Percentiles rank a stretch among this genome's conserved stretches.
These are phyloP conservation scores for Diplodia intermedia DNA, from an alignment of 2,329 filamentous ascomycete genomes.

Conservation along the genomic window DNA sequence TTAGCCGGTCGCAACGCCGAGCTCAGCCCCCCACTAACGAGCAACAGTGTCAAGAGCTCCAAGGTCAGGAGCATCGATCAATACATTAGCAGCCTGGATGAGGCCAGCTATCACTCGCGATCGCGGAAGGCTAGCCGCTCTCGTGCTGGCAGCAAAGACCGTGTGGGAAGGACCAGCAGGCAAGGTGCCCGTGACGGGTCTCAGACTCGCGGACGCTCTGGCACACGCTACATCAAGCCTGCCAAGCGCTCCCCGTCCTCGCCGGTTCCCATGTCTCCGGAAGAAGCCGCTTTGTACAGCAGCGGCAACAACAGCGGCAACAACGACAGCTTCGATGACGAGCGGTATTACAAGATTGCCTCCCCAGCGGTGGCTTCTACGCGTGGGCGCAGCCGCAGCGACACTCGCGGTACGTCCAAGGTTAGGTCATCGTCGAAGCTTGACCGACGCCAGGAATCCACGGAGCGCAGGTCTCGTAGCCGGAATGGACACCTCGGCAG, in stretches of 20 bases:
- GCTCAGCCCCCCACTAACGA: slow-evolving; percentile 55
- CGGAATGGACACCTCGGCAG: slow-evolving; percentile 39
- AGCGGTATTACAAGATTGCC: slow-evolving; percentile 55
- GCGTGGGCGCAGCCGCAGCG: slow-evolving; percentile 46
- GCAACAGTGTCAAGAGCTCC: slow-evolving; percentile 61
- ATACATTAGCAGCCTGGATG: slow-evolving; percentile 85
- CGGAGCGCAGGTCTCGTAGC: slow-evolving; percentile 40
- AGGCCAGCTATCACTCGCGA: slow-evolving; percentile 69
- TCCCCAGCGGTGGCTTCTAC: slow-evolving; percentile 48
- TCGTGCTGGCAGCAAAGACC: slow-evolving; percentile 53
- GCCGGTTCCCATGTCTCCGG: slow-evolving; percentile 91
- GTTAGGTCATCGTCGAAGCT: slow-evolving; percentile 47
- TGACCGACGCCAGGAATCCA: slow-evolving; percentile 45
- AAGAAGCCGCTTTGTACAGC: slow-evolving; percentile 65
- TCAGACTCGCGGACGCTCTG: slow-evolving; percentile 72
- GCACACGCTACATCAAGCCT: slow-evolving; percentile 72
- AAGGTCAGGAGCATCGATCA: slow-evolving; percentile 76
- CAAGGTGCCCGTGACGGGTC: slow-evolving; percentile 51
- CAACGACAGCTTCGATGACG: slow-evolving; percentile 57
- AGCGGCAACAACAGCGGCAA: slow-evolving; percentile 51
- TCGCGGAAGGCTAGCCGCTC: slow-evolving; percentile 46
- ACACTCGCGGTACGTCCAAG: slow-evolving; percentile 42
- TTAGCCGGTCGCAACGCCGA: slow-evolving; percentile 54
- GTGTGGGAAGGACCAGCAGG: slow-evolving; percentile 18
- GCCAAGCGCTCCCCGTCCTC: slow-evolving; percentile 90